Evolutionary conservation across 306 rosid species (phyloP).

Genomic region (Castanea crenata): DNA sequence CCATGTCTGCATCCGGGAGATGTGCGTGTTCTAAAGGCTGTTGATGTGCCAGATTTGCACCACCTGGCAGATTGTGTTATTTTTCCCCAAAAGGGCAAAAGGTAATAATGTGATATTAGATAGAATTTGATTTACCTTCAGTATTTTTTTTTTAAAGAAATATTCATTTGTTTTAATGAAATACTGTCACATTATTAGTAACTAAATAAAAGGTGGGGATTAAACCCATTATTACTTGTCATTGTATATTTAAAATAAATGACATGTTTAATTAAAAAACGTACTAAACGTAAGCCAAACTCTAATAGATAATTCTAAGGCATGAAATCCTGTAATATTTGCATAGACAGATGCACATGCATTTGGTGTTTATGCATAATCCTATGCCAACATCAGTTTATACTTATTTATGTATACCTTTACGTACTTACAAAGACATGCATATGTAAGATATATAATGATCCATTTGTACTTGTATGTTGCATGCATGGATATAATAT

Average conservation of each 20-base stretch:
- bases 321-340: not conserved
- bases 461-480: no score
- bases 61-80: constrained; percentile 48
- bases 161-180: no score
- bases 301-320: not conserved
- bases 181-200: no score
- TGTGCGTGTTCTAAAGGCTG: constrained; percentile 31
- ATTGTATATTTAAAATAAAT: no score
- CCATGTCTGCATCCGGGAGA: constrained; percentile 45
- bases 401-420: not conserved
- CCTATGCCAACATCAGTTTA: not conserved
- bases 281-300: no score
- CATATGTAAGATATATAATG: not conserved
- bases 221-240: rapidly evolving
- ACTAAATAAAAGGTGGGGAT: rapidly evolving
- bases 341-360: not conserved
- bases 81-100: constrained; percentile 41
- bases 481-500: no score
- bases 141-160: no score
- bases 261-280: not conserved
- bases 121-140: rapidly evolving
- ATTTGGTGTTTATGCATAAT: not conserved
- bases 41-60: constrained; percentile 32
- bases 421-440: not conserved
- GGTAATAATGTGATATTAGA: constrained; percentile 10